Conservation (phyloP, 768 basidiomycete species). For the Myochromella boudieri region DNA sequence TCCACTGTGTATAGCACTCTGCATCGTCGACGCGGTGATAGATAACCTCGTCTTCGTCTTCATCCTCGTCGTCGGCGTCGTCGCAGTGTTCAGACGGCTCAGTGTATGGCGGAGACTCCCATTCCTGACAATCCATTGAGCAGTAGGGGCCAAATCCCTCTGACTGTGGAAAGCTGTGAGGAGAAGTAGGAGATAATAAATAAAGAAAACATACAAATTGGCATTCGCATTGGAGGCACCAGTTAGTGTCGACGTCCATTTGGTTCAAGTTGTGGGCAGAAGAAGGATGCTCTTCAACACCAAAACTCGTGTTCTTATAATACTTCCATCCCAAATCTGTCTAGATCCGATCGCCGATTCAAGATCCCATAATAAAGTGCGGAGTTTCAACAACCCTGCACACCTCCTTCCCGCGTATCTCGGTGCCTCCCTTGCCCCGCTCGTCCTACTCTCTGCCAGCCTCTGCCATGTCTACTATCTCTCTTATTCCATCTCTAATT, state of each 20-base stretch:
- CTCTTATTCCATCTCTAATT: too few species aligned
- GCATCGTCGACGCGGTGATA: slow-evolving; percentile 21
- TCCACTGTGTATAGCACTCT: slow-evolving; percentile 26
- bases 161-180: slow-evolving; percentile 16
- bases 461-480: too few species aligned
- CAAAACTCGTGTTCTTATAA: slow-evolving; percentile 9
- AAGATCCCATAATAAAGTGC: neutral
- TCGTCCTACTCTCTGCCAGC: neutral
- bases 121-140: slow-evolving; percentile 42
- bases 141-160: slow-evolving; percentile 49
- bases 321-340: neutral
- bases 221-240: slow-evolving; percentile 67
- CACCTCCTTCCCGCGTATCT: slow-evolving; percentile 21
- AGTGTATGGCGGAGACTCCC: too few species aligned
- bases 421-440: slow-evolving; percentile 17
- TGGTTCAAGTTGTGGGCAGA: slow-evolving; percentile 18
- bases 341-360: slow-evolving; percentile 5
- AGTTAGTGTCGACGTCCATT: slow-evolving; percentile 59
- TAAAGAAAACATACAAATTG: slow-evolving; percentile 46
- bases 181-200: slow-evolving; percentile 16
- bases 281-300: neutral
- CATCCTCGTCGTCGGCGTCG: slow-evolving; percentile 18
- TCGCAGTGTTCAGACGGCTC: too few species aligned
- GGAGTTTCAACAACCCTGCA: slow-evolving; percentile 5
- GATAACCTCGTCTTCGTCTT: slow-evolving; percentile 25